phyloP scores from a whole-genome alignment of 371 early-diverging fungal genomes.

The Mortierella sp. region DNA sequence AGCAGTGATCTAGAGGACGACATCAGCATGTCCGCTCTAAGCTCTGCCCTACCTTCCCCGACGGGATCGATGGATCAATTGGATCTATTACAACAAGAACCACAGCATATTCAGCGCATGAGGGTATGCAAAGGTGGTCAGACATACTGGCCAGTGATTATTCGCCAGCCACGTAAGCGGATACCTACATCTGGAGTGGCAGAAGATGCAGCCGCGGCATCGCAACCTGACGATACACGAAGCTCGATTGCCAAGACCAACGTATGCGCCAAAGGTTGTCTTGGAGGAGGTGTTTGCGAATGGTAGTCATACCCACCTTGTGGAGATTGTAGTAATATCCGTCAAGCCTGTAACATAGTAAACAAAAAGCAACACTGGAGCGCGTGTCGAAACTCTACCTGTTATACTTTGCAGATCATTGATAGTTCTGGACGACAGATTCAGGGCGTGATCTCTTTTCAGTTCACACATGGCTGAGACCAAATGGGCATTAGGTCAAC shows the following conservation, averaged over 20 bases:
- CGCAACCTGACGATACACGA: slow-evolving; percentile 2
- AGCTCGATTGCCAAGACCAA: slow-evolving; percentile 21
- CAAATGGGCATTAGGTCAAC: no score
- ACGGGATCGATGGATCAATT: neutral
- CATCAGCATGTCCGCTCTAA: neutral
- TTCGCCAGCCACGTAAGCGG: slow-evolving; percentile 7
- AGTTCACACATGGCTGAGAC: no score
- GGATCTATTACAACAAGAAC: neutral
- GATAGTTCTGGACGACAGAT: no score
- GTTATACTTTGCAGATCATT: no score
- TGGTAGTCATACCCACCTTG: no score
- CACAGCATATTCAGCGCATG: slow-evolving; percentile 13
- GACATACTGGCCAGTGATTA: slow-evolving; percentile 49
- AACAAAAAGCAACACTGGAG: no score
- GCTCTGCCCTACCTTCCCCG: slow-evolving; percentile 9
- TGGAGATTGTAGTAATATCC: no score
- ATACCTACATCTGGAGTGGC: neutral
- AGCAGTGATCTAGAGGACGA: slow-evolving; percentile 6
- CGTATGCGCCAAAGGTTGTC: slow-evolving; percentile 44
- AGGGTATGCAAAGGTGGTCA: slow-evolving; percentile 50
- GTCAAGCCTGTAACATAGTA: no score
- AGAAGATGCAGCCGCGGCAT: neutral
- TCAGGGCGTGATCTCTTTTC: no score
- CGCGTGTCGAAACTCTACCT: no score
- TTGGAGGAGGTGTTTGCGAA: slow-evolving; percentile 46